Percentiles rank a stretch among this genome's conserved stretches.
Conservation (phyloP, 805 yeast species). For the Cyberlindnera veronae region DNA sequence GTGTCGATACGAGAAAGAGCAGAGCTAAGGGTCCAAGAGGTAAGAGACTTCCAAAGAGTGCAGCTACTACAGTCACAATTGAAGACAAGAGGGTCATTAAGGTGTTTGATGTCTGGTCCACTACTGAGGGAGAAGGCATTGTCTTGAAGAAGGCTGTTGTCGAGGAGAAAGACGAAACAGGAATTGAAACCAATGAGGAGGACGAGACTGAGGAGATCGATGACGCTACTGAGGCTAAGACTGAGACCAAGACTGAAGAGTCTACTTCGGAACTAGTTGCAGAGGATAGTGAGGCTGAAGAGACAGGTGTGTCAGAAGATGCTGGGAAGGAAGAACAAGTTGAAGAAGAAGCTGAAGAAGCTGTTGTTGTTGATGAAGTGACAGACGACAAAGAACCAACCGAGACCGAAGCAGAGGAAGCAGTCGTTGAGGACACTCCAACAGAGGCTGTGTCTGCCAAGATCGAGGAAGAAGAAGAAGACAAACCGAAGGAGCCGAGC, state of each 20-base stretch:
- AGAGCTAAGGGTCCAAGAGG: constrained; percentile 77
- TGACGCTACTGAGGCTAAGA: constrained; percentile 1
- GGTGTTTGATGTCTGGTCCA: constrained; percentile 22
- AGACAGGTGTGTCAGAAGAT: too few relatives aligned
- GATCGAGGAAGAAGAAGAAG: too few relatives aligned
- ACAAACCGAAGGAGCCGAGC: too few relatives aligned
- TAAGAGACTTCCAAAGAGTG: constrained; percentile 59
- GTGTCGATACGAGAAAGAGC: constrained; percentile 39
- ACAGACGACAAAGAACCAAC: neutral
- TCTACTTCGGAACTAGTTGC: too few relatives aligned
- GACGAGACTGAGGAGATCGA: neutral
- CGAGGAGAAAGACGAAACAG: neutral
- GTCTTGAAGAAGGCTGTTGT: constrained; percentile 2
- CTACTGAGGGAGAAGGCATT: constrained; percentile 11
- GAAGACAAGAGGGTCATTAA: constrained; percentile 25
- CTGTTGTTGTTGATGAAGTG: neutral
- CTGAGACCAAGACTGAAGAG: neutral
- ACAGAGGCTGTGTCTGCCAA: too few relatives aligned
- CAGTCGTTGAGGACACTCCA: too few relatives aligned
- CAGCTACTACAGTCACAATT: constrained; percentile 31
- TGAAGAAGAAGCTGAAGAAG: neutral
- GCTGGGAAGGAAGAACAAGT: neutral
- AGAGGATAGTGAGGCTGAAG: too few relatives aligned
- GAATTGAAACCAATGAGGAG: neutral
- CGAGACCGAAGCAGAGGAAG: neutral